Conservation (phyloP, 2,329 filamentous ascomycete species). For the Trichoderma breve region DNA sequence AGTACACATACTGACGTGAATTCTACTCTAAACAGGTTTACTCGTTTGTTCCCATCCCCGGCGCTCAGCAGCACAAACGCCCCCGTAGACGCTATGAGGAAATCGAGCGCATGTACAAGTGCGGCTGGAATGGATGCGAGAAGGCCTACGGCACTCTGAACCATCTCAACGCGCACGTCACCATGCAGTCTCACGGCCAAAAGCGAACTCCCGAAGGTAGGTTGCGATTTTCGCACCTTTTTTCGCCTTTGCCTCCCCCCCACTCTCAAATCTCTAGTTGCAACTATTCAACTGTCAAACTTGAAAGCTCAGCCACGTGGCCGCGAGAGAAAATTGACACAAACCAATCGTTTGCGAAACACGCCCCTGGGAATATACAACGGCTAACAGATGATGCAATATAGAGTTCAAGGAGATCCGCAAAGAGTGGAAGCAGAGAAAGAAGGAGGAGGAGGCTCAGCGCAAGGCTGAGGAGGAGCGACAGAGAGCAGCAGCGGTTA, state of each 20-base stretch:
- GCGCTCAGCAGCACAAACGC: slow-evolving; percentile 94
- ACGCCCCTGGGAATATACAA: background rate
- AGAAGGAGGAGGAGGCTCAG: slow-evolving; percentile 94
- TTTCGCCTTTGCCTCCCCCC: background rate
- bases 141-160: slow-evolving; percentile 98
- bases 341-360: background rate
- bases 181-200: slow-evolving; percentile 93
- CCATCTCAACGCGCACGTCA: slow-evolving; percentile 96
- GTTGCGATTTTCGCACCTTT: slow-evolving; percentile 30
- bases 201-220: slow-evolving; percentile 97
- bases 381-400: slow-evolving; percentile 38
- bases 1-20: background rate
- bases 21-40: slow-evolving; percentile 69
- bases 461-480: slow-evolving; percentile 92
- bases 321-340: background rate
- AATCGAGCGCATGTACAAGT: slow-evolving; percentile 99
- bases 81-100: slow-evolving; percentile 93
- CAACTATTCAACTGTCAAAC: background rate
- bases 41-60: slow-evolving; percentile 95
- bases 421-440: slow-evolving; percentile 98
- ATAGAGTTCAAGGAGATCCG: slow-evolving; percentile 98
- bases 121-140: slow-evolving; percentile 96
- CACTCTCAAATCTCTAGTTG: background rate
- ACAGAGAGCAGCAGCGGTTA: slow-evolving; percentile 55
- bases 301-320: background rate